A percentile compares a stretch with the other conserved stretches of the same genome.
phyloP scores from a whole-genome alignment of 257 asterid species.

The Eustoma russellianum region DNA sequence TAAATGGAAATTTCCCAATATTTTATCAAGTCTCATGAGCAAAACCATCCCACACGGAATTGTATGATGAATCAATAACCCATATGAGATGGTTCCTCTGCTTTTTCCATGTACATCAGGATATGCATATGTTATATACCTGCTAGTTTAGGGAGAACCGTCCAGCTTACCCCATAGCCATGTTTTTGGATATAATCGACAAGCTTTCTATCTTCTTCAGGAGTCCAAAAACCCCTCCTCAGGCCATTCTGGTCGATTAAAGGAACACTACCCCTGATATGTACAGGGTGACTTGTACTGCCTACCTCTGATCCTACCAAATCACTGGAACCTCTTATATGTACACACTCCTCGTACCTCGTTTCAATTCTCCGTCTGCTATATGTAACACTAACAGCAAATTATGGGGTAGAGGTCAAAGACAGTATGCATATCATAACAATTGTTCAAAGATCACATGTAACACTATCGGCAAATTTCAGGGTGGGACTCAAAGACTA shows the following conservation, averaged over 20 bases:
- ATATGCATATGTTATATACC: conserved; percentile 21
- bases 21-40: conserved; percentile 42
- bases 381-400: no score
- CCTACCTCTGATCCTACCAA: no score
- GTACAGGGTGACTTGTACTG: conserved; percentile 14
- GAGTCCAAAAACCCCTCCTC: conserved; percentile 90
- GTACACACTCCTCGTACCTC: conserved; percentile 5
- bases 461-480: no score
- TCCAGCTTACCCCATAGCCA: conserved; percentile 93
- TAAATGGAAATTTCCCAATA: conserved; percentile 39
- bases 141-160: conserved; percentile 77
- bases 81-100: no score
- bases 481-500: no score
- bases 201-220: conserved; percentile 78
- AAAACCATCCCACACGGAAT: no score
- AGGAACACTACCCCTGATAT: conserved; percentile 65
- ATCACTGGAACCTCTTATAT: conserved; percentile 23
- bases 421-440: no score
- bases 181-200: conserved; percentile 48
- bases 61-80: no score
- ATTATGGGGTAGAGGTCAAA: no score
- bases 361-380: no score
- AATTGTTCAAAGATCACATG: no score
- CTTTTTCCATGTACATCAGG: no score
- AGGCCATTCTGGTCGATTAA: conserved; percentile 53